phyloP scores from a whole-genome alignment of 2,329 filamentous ascomycete genomes.

The Raffaelea ambrosiae region DNA sequence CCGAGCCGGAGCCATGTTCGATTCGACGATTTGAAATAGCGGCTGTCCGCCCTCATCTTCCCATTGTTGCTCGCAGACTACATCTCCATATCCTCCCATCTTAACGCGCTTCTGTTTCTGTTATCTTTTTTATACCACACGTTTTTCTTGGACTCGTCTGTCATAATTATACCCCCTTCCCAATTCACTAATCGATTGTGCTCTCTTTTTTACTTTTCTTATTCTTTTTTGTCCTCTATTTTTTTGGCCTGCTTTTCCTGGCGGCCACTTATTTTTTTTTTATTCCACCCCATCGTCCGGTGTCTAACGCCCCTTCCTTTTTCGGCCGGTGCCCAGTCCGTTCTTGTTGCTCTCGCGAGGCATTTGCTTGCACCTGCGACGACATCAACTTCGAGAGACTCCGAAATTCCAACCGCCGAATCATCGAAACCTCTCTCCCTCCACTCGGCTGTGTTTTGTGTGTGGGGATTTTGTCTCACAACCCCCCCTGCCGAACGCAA shows the following conservation, averaged over 20 bases:
- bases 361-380: constrained; percentile 29
- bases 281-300: too few relatives aligned
- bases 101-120: background rate
- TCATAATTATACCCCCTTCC: too few relatives aligned
- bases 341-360: too few relatives aligned
- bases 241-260: constrained; percentile 13
- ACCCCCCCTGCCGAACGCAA: background rate
- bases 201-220: background rate
- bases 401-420: background rate
- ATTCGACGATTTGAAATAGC: background rate
- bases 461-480: background rate
- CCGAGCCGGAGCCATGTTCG: background rate
- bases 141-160: background rate
- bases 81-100: too few relatives aligned
- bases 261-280: constrained; percentile 17
- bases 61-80: too few relatives aligned
- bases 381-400: too few relatives aligned
- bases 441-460: background rate
- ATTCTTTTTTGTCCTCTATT: background rate
- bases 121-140: background rate
- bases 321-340: too few relatives aligned
- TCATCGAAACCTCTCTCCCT: background rate
- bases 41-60: too few relatives aligned
- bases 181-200: background rate
- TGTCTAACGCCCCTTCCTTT: background rate